Percentiles rank a stretch among this genome's conserved stretches.
Evolutionary conservation across 2,329 filamentous ascomycete species (phyloP).

Genomic region (Clarireedia homoeocarpa): DNA sequence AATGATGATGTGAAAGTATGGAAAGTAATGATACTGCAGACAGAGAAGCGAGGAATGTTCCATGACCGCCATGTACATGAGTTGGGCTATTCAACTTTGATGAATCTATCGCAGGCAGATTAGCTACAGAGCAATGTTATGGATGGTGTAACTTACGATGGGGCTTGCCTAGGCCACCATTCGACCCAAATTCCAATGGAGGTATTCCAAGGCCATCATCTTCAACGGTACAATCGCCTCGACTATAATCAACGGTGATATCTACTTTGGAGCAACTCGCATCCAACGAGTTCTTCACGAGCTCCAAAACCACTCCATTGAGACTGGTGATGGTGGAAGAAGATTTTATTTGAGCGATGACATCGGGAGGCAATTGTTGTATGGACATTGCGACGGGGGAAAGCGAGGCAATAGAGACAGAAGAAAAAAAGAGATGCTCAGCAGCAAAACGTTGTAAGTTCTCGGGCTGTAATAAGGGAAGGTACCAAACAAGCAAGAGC

Average conservation of each 20-base stretch:
- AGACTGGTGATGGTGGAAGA: slow-evolving; percentile 73
- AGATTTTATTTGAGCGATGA: slow-evolving; percentile 73
- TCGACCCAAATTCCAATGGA: slow-evolving; percentile 60
- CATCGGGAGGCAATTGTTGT: slow-evolving; percentile 59
- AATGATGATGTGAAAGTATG: slow-evolving; percentile 62
- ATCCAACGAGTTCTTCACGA: slow-evolving; percentile 81
- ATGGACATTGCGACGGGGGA: slow-evolving; percentile 44
- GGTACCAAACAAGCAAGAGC: slow-evolving; percentile 3
- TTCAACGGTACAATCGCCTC: slow-evolving; percentile 71
- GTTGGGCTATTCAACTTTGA: slow-evolving; percentile 55
- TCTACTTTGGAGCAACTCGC: slow-evolving; percentile 62
- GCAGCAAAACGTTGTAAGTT: no score
- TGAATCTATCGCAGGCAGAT: slow-evolving; percentile 50
- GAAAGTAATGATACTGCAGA: slow-evolving; percentile 68
- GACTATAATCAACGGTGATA: slow-evolving; percentile 64
- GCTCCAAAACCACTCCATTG: slow-evolving; percentile 59
- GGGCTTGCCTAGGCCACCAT: slow-evolving; percentile 63
- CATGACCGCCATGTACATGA: slow-evolving; percentile 56
- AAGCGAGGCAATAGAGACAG: no score
- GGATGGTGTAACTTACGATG: slow-evolving; percentile 49
- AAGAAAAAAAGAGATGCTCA: neutral
- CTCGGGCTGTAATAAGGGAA: neutral
- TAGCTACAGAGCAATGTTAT: slow-evolving; percentile 2
- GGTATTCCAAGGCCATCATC: slow-evolving; percentile 78
- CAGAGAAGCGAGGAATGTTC: slow-evolving; percentile 71